phyloP scores from a whole-genome alignment of 495 filamentous ascomycete genomes.

The Sordaria brevicollis region DNA sequence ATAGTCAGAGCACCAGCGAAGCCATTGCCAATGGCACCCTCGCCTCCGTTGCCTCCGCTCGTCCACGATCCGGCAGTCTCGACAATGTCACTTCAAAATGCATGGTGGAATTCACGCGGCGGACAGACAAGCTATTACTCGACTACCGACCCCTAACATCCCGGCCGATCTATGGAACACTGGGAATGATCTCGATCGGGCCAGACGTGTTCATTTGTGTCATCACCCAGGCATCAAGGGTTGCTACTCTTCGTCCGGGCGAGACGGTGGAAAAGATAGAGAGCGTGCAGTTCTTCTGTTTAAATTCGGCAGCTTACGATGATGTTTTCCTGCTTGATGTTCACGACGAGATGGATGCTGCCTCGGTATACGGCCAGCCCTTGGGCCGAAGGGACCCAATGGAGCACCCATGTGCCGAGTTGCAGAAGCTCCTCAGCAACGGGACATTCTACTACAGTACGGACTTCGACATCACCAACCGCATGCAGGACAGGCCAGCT shows the following conservation, averaged over 20 bases:
- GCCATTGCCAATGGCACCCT: conserved; percentile 42
- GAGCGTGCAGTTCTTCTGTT: conserved; percentile 83
- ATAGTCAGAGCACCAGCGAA: conserved; percentile 50
- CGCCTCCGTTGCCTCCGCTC: conserved; percentile 30
- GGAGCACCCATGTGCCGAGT: conserved; percentile 79
- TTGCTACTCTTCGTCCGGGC: conserved; percentile 73
- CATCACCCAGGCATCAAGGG: conserved; percentile 65
- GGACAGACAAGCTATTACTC: conserved; percentile 53
- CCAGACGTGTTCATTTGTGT: conserved; percentile 87
- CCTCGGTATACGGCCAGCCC: conserved; percentile 46
- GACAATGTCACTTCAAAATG: conserved; percentile 47
- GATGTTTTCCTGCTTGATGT: conserved; percentile 50
- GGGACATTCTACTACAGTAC: conserved; percentile 98
- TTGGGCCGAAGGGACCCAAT: conserved; percentile 55
- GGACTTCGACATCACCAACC: conserved; percentile 91
- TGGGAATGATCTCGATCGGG: conserved; percentile 78
- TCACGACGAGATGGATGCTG: conserved; percentile 39
- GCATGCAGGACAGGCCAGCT: conserved; percentile 71
- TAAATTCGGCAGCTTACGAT: conserved; percentile 79
- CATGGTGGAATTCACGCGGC: conserved; percentile 73
- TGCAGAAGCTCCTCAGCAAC: conserved; percentile 85
- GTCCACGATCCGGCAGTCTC: conserved; percentile 22
- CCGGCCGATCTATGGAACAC: conserved; percentile 74
- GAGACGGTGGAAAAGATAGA: conserved; percentile 83
- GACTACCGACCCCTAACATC: conserved; percentile 64